Evolutionary conservation across 352 stramenopile genomes (phyloP).

Genomic region (Thalassiosira hispida): DNA sequence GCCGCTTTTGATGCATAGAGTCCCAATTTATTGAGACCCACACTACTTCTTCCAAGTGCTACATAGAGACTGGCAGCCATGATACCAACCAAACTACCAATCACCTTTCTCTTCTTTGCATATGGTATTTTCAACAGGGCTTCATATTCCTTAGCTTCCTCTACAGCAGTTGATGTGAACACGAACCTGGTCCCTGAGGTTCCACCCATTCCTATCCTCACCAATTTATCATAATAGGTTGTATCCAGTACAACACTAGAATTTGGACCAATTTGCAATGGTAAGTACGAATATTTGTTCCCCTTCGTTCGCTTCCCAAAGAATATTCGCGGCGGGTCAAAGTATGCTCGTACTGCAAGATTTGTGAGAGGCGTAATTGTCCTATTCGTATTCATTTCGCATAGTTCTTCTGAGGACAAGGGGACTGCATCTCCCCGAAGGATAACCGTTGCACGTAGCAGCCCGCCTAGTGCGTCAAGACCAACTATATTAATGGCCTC

Average conservation of each 20-base stretch:
- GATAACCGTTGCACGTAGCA: constrained; percentile 60
- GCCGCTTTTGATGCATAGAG: constrained; percentile 9
- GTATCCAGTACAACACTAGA: constrained; percentile 76
- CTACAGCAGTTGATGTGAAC: constrained; percentile 50
- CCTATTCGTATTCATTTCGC: constrained; percentile 30
- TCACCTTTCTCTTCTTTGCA: constrained; percentile 16
- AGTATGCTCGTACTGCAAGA: constrained; percentile 62
- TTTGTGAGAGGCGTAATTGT: constrained; percentile 49
- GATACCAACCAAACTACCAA: constrained; percentile 17
- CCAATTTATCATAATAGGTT: constrained; percentile 58
- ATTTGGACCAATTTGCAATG: constrained; percentile 63
- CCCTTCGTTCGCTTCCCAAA: constrained; percentile 43
- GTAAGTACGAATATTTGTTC: constrained; percentile 41
- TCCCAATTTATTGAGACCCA: constrained; percentile 5
- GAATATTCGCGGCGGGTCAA: constrained; percentile 71
- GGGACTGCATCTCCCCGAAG: constrained; percentile 72
- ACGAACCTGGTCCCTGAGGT: constrained; percentile 73
- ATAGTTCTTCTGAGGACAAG: constrained; percentile 30
- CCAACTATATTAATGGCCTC: constrained; percentile 78
- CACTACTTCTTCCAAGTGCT: constrained; percentile 19
- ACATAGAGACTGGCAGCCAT: constrained; percentile 24
- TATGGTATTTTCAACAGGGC: constrained; percentile 24
- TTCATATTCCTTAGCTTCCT: constrained; percentile 54
- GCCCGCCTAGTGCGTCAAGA: constrained; percentile 57
- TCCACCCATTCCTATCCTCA: constrained; percentile 72